These are phyloP conservation scores for Hymenoscyphus occultus DNA, from an alignment of 2,329 filamentous ascomycete species.

Conservation along the genomic window DNA sequence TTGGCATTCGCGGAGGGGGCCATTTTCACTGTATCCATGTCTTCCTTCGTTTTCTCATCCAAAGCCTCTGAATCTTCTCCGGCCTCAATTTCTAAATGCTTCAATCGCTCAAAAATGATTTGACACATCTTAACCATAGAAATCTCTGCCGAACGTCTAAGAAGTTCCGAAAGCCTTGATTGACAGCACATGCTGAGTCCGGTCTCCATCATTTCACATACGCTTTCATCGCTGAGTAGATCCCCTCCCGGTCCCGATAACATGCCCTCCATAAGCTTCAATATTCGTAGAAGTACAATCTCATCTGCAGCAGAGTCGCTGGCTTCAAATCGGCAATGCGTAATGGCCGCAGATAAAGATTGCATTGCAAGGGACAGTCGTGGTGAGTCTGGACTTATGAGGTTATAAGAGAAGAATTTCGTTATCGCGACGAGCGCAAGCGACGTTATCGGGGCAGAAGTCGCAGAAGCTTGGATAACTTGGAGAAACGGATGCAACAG, in stretches of 20 bases:
- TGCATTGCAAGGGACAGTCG: conserved; percentile 91
- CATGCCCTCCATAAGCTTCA: conserved; percentile 98
- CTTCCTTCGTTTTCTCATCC: conserved; percentile 63
- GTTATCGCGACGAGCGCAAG: conserved; percentile 89
- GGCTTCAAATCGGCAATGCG: conserved; percentile 95
- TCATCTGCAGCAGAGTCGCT: conserved; percentile 94
- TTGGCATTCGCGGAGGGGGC: conserved; percentile 70
- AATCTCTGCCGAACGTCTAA: conserved; percentile 89
- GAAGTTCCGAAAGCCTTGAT: conserved; percentile 81
- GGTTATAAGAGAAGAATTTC: conserved; percentile 94
- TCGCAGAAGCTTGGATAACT: conserved; percentile 93
- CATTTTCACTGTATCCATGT: conserved; percentile 79
- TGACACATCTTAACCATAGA: conserved; percentile 99
- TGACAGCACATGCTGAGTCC: conserved; percentile 97
- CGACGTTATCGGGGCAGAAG: conserved; percentile 92
- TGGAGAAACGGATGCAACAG: conserved; percentile 92
- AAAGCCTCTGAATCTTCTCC: conserved; percentile 63
- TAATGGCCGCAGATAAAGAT: conserved; percentile 88
- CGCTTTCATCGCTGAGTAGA: conserved; percentile 93
- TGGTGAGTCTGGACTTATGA: conserved; percentile 81
- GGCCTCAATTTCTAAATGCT: conserved; percentile 76
- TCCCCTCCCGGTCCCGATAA: conserved; percentile 89
- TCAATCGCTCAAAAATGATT: conserved; percentile 92
- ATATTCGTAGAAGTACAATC: conserved; percentile 87
- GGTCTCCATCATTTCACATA: conserved; percentile 99